These are phyloP conservation scores for Furcasterigmium sp. DNA, from an alignment of 2,329 filamentous ascomycete species.

Conservation along the genomic window DNA sequence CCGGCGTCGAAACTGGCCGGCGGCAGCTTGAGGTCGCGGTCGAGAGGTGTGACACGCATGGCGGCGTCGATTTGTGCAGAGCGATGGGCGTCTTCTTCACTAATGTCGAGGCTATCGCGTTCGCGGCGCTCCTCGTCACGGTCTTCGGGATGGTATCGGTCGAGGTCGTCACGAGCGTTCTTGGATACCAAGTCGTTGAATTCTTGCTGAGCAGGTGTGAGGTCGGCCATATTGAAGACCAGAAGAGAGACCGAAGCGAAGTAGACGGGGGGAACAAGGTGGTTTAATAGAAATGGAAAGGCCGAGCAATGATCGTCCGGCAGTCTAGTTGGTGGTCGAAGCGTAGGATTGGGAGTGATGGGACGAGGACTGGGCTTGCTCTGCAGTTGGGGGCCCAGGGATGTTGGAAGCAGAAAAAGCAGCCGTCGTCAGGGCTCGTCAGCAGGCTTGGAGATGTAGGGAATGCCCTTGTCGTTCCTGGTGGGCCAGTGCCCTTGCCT, in stretches of 20 bases:
- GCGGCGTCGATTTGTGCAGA: conserved; percentile 54
- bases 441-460: conserved; percentile 4
- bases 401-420: conserved; percentile 4
- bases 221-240: conserved; percentile 50
- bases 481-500: not conserved
- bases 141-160: conserved; percentile 53
- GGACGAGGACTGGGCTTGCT: conserved; percentile 6
- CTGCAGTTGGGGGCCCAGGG: conserved; percentile 2
- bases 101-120: conserved; percentile 38
- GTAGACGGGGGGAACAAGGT: conserved; percentile 13
- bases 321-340: too few relatives aligned
- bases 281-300: conserved; percentile 27
- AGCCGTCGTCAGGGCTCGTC: conserved; percentile 4
- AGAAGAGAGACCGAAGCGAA: conserved; percentile 13
- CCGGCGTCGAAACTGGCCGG: conserved; percentile 60
- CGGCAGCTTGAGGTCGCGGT: conserved; percentile 54
- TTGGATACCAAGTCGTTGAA: conserved; percentile 58
- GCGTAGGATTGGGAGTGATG: not conserved
- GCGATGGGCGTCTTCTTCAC: conserved; percentile 49
- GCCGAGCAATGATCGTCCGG: not conserved
- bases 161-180: conserved; percentile 37
- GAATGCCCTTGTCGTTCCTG: not conserved
- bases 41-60: conserved; percentile 59
- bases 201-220: conserved; percentile 60
- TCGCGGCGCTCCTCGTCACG: conserved; percentile 34